A percentile compares a stretch with the other conserved stretches of the same genome.
phyloP scores from a whole-genome alignment of 805 yeast species.

The Spathaspora gorwiae region DNA sequence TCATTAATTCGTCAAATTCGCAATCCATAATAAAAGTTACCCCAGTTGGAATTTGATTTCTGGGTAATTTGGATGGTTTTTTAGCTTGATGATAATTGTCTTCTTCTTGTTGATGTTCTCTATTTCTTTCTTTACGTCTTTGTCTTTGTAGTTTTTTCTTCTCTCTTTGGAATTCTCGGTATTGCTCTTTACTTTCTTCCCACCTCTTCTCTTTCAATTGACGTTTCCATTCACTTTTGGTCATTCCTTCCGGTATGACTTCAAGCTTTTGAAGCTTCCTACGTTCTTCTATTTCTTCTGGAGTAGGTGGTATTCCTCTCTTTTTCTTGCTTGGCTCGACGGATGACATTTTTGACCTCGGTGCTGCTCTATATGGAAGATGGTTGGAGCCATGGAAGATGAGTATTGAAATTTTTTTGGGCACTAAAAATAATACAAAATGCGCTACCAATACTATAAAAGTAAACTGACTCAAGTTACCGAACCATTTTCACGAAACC shows the following conservation, averaged over 20 bases:
- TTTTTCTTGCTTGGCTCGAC: neutral
- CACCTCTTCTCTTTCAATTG: slow-evolving; percentile 52
- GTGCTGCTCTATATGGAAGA: too few species aligned
- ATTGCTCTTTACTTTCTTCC: slow-evolving; percentile 63
- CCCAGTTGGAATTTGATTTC: slow-evolving; percentile 45
- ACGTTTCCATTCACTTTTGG: slow-evolving; percentile 80
- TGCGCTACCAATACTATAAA: too few species aligned
- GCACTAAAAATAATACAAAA: too few species aligned
- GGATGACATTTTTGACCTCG: neutral
- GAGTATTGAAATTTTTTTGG: too few species aligned
- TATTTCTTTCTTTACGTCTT: slow-evolving; percentile 20
- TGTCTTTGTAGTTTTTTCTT: slow-evolving; percentile 39
- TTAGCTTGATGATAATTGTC: slow-evolving; percentile 20
- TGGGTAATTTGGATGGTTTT: slow-evolving; percentile 28
- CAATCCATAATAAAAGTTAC: slow-evolving; percentile 75
- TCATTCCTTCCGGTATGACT: slow-evolving; percentile 75
- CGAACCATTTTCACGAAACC: too few species aligned
- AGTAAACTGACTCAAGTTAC: too few species aligned
- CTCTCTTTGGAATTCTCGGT: slow-evolving; percentile 51
- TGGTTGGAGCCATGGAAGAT: too few species aligned
- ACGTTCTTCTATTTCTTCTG: slow-evolving; percentile 10
- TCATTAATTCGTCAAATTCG: slow-evolving; percentile 86
- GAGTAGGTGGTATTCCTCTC: slow-evolving; percentile 7
- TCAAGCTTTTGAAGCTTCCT: slow-evolving; percentile 6
- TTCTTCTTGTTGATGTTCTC: slow-evolving; percentile 20